These are phyloP conservation scores for Rosa rugosa DNA, from an alignment of 306 rosid genomes.

Conservation along the genomic window DNA sequence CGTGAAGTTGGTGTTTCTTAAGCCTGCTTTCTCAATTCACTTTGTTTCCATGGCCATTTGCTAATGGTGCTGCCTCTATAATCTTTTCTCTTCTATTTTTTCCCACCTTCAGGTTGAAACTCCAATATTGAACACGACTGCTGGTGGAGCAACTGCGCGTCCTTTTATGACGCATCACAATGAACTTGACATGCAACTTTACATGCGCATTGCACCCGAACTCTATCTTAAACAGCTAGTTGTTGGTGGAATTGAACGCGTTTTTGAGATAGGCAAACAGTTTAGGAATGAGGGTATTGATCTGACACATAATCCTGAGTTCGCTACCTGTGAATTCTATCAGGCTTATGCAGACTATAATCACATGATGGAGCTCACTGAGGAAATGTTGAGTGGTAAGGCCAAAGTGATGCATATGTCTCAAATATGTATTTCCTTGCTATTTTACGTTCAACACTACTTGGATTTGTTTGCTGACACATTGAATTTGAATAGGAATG, in stretches of 20 bases:
- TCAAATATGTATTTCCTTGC: neutral
- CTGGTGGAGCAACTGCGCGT: slow-evolving; percentile 97
- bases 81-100: slow-evolving; percentile 13
- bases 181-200: slow-evolving; percentile 80
- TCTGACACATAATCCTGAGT: slow-evolving; percentile 49
- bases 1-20: slow-evolving; percentile 65
- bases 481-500: slow-evolving; percentile 45
- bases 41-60: neutral
- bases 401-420: neutral
- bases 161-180: slow-evolving; percentile 92
- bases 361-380: slow-evolving; percentile 75
- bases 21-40: neutral
- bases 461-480: slow-evolving; percentile 16
- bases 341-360: slow-evolving; percentile 48
- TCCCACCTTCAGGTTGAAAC: slow-evolving; percentile 74
- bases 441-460: neutral
- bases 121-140: slow-evolving; percentile 93
- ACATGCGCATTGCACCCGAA: slow-evolving; percentile 92
- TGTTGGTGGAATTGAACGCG: slow-evolving; percentile 95
- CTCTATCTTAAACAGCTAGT: slow-evolving; percentile 89
- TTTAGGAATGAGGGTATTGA: slow-evolving; percentile 97
- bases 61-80: neutral
- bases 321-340: neutral
- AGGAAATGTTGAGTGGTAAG: neutral
- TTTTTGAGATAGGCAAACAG: slow-evolving; percentile 95